Percentiles rank a stretch among this genome's conserved stretches.
These are phyloP conservation scores for Salix purpurea DNA, from an alignment of 345 rosid genomes.

Conservation along the genomic window DNA sequence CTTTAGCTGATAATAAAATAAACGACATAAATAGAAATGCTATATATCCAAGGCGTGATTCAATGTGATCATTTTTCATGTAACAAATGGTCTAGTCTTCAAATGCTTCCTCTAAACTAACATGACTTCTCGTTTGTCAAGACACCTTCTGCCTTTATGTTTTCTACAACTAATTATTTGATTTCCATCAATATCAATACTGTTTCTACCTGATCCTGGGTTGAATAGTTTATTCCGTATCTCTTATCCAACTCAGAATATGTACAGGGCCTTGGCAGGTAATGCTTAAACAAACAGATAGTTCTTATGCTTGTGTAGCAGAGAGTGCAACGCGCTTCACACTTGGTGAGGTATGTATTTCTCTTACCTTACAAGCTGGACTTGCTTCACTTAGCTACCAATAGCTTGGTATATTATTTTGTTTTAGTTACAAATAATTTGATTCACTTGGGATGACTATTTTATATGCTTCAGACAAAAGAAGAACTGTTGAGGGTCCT, in stretches of 20 bases:
- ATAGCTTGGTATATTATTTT: background rate
- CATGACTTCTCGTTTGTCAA: background rate
- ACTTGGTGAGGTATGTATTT: slow-evolving; percentile 63
- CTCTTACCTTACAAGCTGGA: background rate
- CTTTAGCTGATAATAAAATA: background rate
- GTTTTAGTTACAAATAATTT: background rate
- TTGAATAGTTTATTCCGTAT: background rate
- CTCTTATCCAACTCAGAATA: background rate
- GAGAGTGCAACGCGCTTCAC: slow-evolving; percentile 88
- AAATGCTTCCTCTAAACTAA: background rate
- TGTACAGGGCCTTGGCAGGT: slow-evolving; percentile 97
- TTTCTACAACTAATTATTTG: background rate
- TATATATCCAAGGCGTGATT: background rate
- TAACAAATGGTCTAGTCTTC: background rate
- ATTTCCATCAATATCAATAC: background rate
- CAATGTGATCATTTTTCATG: background rate
- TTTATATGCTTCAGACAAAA: slow-evolving; percentile 57
- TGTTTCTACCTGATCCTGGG: background rate
- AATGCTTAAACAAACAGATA: slow-evolving; percentile 92
- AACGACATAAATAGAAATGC: background rate
- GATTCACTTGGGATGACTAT: slow-evolving; percentile 3
- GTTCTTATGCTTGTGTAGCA: slow-evolving; percentile 80
- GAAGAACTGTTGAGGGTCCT: slow-evolving; percentile 84
- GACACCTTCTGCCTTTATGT: background rate
- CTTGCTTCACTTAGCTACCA: background rate